Conservation (phyloP, 768 basidiomycete genomes). For the Paxillus ammoniavirescens region DNA sequence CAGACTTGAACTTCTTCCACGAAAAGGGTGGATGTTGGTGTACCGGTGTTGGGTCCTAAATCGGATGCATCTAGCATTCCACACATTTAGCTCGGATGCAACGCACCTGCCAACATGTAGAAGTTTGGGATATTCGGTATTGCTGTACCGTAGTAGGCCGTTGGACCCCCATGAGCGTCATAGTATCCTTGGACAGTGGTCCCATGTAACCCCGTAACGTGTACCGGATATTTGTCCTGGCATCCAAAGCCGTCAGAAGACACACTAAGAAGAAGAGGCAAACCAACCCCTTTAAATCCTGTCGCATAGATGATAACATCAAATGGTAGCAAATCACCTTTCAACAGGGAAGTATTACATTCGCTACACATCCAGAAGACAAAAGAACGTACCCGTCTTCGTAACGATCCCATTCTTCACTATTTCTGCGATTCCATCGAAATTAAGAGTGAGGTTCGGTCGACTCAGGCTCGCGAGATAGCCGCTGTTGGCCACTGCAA, state of each 20-base stretch:
- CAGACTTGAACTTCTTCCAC: conserved; percentile 30
- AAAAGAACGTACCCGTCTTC: conserved; percentile 14
- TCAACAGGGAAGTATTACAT: not conserved
- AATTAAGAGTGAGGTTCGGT: conserved; percentile 24
- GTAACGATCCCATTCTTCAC: conserved; percentile 22
- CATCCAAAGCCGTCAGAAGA: not conserved
- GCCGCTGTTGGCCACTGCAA: conserved; percentile 27
- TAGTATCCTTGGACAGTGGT: conserved; percentile 28
- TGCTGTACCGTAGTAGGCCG: conserved; percentile 32
- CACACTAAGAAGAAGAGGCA: not conserved
- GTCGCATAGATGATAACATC: conserved; percentile 36
- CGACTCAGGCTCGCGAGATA: conserved; percentile 21
- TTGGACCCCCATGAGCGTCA: conserved; percentile 29
- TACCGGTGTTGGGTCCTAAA: conserved; percentile 28
- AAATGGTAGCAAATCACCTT: conserved; percentile 29
- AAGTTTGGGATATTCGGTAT: conserved; percentile 39
- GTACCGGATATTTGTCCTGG: conserved; percentile 21
- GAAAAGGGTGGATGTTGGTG: conserved; percentile 23
- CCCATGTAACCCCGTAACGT: conserved; percentile 24
- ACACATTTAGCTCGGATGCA: not conserved
- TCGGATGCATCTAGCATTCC: not conserved
- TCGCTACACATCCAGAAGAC: not conserved
- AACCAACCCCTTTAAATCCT: conserved; percentile 29
- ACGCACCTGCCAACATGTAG: conserved; percentile 31
- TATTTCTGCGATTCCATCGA: conserved; percentile 21